Percentiles rank a stretch among this genome's conserved stretches.
These are phyloP conservation scores for Cutaneotrichosporon sp. DNA, from an alignment of 1,284 basidiomycete genomes.

Conservation along the genomic window DNA sequence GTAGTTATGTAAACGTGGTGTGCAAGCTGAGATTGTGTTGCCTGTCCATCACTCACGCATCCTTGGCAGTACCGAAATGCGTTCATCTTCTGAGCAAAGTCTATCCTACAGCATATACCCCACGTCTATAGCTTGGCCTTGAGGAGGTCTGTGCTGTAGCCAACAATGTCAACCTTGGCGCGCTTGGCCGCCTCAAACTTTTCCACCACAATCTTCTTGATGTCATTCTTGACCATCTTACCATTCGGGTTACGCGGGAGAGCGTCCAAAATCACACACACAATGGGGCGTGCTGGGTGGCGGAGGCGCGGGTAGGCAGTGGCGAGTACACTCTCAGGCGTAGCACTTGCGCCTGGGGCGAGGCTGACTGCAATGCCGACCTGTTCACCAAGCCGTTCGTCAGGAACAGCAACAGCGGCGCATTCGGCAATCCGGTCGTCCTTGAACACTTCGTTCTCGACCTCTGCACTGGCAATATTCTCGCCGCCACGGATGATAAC, in stretches of 20 bases:
- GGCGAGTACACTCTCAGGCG: constrained; percentile 12
- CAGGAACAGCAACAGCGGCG: constrained; percentile 42
- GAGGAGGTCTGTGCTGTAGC: neutral
- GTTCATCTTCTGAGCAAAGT: neutral
- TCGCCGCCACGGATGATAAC: constrained; percentile 50
- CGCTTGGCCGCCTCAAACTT: constrained; percentile 17
- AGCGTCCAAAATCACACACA: constrained; percentile 16
- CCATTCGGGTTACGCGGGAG: constrained; percentile 24
- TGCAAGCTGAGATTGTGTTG: no score
- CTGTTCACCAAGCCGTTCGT: constrained; percentile 40
- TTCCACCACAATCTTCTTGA: constrained; percentile 22
- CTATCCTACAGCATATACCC: neutral
- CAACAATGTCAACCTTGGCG: neutral
- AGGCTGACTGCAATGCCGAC: constrained; percentile 42
- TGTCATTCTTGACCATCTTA: constrained; percentile 27
- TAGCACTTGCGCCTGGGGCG: constrained; percentile 18
- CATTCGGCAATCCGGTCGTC: constrained; percentile 40
- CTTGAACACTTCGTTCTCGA: constrained; percentile 46
- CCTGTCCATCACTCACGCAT: neutral
- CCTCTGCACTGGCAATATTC: constrained; percentile 46
- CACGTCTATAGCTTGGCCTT: constrained; percentile 11
- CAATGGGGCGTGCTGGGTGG: constrained; percentile 16
- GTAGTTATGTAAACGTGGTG: no score
- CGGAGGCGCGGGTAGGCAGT: constrained; percentile 12
- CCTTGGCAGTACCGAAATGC: neutral